A percentile compares a stretch with the other conserved stretches of the same genome.
Conservation (phyloP, 345 rosid genomes). For the Salix udensis region DNA sequence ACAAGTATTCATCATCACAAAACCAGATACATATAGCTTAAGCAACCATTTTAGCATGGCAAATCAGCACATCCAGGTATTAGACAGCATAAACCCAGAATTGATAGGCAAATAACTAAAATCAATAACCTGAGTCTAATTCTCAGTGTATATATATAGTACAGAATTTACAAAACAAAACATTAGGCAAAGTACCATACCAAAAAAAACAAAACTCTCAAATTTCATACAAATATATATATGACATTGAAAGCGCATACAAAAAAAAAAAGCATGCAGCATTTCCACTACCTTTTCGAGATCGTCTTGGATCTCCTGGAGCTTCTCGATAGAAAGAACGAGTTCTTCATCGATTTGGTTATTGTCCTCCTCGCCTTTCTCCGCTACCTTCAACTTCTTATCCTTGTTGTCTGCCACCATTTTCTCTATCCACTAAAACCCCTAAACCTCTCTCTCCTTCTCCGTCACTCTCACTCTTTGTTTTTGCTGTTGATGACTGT, state of each 20-base stretch:
- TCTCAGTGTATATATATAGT: neutral
- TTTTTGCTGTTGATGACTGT: neutral
- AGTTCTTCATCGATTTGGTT: slow-evolving; percentile 69
- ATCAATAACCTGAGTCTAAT: neutral
- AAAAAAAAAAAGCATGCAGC: neutral
- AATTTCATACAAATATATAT: neutral
- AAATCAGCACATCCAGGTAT: neutral
- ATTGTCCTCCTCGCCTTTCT: slow-evolving; percentile 60
- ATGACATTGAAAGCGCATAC: neutral
- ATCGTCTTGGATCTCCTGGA: slow-evolving; percentile 94
- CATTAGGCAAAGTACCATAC: neutral
- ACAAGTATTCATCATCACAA: neutral
- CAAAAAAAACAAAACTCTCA: neutral
- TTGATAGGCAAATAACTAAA: neutral
- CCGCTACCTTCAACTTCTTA: slow-evolving; percentile 70
- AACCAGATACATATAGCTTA: neutral
- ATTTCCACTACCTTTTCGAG: slow-evolving; percentile 74
- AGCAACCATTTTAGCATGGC: neutral
- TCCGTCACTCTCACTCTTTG: neutral
- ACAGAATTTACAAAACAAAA: neutral
- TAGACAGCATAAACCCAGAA: neutral
- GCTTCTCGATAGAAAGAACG: slow-evolving; percentile 83
- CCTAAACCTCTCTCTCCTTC: neutral
- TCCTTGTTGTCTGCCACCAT: slow-evolving; percentile 86
- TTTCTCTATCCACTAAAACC: slow-evolving; percentile 7